Percentiles rank a stretch among this genome's conserved stretches.
These are phyloP conservation scores for Ceratocystis huliohia DNA, from an alignment of 2,329 filamentous ascomycete species.

Conservation along the genomic window DNA sequence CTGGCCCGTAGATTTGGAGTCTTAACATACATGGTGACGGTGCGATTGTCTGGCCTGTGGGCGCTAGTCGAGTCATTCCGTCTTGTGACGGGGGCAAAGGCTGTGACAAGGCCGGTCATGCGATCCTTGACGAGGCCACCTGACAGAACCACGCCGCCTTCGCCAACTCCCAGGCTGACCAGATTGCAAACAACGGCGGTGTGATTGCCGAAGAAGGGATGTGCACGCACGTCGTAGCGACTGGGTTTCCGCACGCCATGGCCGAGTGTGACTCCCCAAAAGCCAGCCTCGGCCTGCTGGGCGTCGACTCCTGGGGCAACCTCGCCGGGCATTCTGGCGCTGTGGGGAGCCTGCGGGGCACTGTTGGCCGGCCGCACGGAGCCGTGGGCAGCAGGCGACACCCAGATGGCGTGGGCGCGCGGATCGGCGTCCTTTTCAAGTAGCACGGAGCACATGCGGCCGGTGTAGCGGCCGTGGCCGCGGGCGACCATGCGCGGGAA, in stretches of 20 bases:
- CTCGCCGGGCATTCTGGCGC: not conserved
- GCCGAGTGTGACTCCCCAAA: slow-evolving; percentile 46
- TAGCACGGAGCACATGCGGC: slow-evolving; percentile 44
- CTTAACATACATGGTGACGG: not conserved
- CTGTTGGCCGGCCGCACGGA: not conserved
- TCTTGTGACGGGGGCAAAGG: slow-evolving; percentile 23
- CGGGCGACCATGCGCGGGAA: slow-evolving; percentile 35
- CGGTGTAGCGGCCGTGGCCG: slow-evolving; percentile 33
- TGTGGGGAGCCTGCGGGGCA: not conserved
- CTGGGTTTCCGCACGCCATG: slow-evolving; percentile 35
- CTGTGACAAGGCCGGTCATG: slow-evolving; percentile 31
- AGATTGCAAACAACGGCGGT: slow-evolving; percentile 32
- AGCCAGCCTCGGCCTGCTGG: slow-evolving; percentile 19
- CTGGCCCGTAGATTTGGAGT: not conserved
- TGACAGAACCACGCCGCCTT: slow-evolving; percentile 34
- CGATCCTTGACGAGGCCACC: slow-evolving; percentile 32
- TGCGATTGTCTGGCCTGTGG: not conserved
- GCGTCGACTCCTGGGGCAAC: not conserved
- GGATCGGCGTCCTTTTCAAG: slow-evolving; percentile 35
- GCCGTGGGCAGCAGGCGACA: not conserved
- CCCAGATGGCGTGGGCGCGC: slow-evolving; percentile 38
- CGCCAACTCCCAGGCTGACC: slow-evolving; percentile 26
- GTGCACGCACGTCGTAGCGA: slow-evolving; percentile 34
- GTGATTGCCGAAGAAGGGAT: slow-evolving; percentile 44
- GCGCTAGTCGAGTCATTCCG: not conserved